Percentiles rank a stretch among this genome's conserved stretches.
These are phyloP conservation scores for Olyra latifolia DNA, from an alignment of 176 grass and related monocot genomes.

Conservation along the genomic window DNA sequence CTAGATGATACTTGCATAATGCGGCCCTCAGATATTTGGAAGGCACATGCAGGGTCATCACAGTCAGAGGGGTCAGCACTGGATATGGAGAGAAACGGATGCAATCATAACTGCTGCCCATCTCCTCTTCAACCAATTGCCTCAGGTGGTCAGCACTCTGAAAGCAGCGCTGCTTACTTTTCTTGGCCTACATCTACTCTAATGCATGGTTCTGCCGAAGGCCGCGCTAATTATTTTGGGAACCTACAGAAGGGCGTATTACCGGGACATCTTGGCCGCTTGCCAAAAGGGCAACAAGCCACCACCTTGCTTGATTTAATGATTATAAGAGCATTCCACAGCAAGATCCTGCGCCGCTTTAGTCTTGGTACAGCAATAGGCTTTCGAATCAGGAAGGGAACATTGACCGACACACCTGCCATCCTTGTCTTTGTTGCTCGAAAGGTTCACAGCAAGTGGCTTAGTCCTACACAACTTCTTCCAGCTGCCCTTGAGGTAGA, in stretches of 20 bases:
- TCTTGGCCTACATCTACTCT: slow-evolving; percentile 98
- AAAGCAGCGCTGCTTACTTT: slow-evolving; percentile 88
- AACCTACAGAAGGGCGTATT: slow-evolving; percentile 96
- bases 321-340: slow-evolving; percentile 98
- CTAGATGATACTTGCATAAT: slow-evolving; percentile 61
- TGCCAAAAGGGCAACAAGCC: slow-evolving; percentile 77
- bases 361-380: slow-evolving; percentile 96
- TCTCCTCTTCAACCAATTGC: slow-evolving; percentile 71
- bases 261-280: slow-evolving; percentile 66
- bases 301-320: slow-evolving; percentile 96
- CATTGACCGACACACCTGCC: slow-evolving; percentile 76
- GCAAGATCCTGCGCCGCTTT: slow-evolving; percentile 86
- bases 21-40: slow-evolving; percentile 47
- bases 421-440: slow-evolving; percentile 96
- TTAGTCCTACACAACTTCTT: slow-evolving; percentile 66
- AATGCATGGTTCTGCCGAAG: slow-evolving; percentile 82
- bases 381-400: slow-evolving; percentile 82
- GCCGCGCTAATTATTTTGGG: slow-evolving; percentile 94
- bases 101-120: slow-evolving; percentile 47
- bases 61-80: slow-evolving; percentile 39
- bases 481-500: slow-evolving; percentile 83
- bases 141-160: slow-evolving; percentile 87
- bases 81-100: slow-evolving; percentile 70
- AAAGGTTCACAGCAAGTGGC: slow-evolving; percentile 94
- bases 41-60: slow-evolving; percentile 49